A percentile compares a stretch with the other conserved stretches of the same genome.
phyloP scores from a whole-genome alignment of 2,329 filamentous ascomycete genomes.

The Ilyonectria robusta region DNA sequence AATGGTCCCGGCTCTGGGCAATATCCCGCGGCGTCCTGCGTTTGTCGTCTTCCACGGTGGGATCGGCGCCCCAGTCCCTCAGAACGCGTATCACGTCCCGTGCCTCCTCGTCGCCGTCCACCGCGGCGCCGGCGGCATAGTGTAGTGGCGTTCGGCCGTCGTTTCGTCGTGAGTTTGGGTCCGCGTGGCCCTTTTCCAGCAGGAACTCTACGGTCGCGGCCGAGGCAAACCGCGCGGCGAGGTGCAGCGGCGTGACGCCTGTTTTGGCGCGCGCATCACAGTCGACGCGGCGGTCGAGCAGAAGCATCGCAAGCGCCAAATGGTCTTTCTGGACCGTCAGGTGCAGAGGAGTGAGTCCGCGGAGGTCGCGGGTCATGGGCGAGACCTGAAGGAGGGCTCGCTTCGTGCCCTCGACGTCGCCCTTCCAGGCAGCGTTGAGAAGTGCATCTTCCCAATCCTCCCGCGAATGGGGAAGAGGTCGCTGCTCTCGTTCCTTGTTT shows the following conservation, averaged over 20 bases:
- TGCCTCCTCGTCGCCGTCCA: constrained; percentile 50
- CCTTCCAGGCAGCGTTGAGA: constrained; percentile 53
- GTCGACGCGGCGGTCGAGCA: constrained; percentile 48
- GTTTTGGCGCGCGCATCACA: constrained; percentile 47
- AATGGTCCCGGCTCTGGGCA: constrained; percentile 51
- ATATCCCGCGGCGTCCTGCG: constrained; percentile 49
- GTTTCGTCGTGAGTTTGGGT: constrained; percentile 46
- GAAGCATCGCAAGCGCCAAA: constrained; percentile 52
- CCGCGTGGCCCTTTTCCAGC: constrained; percentile 48
- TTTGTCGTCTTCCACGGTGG: constrained; percentile 45
- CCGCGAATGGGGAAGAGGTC: neutral
- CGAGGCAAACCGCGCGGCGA: constrained; percentile 50
- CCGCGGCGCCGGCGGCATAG: constrained; percentile 50
- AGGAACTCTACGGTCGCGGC: constrained; percentile 51
- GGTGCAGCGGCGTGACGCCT: constrained; percentile 51
- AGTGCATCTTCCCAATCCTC: constrained; percentile 43
- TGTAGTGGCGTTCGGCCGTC: constrained; percentile 53
- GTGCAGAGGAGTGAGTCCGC: constrained; percentile 50
- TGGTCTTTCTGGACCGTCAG: constrained; percentile 51
- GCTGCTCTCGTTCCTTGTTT: neutral
- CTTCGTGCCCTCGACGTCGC: constrained; percentile 45
- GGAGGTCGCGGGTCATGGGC: constrained; percentile 45
- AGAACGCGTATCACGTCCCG: constrained; percentile 49
- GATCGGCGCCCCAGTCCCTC: constrained; percentile 50
- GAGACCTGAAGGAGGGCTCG: constrained; percentile 45